Percentiles rank a stretch among this genome's conserved stretches.
These are phyloP conservation scores for Dissophora globulifera DNA, from an alignment of 192 early-diverging fungal species.

Conservation along the genomic window DNA sequence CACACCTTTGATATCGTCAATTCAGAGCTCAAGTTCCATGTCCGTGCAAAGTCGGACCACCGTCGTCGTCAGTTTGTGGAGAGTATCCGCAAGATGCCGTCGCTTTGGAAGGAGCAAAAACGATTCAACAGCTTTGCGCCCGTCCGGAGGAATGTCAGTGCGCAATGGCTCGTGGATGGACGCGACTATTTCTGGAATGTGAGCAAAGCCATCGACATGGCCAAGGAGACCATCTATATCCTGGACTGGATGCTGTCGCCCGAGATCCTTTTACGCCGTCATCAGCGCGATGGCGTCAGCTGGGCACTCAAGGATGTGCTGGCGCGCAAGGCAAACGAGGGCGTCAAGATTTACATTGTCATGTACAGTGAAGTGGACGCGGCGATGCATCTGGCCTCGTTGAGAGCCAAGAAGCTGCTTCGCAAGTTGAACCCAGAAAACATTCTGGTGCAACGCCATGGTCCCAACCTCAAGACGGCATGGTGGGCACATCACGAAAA, in stretches of 20 bases:
- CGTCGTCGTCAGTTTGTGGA: slow-evolving; percentile 70
- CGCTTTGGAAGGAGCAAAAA: slow-evolving; percentile 66
- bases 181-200: slow-evolving; percentile 78
- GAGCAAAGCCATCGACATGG: slow-evolving; percentile 74
- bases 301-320: slow-evolving; percentile 79
- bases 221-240: slow-evolving; percentile 75
- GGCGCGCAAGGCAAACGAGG: slow-evolving; percentile 82
- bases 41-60: slow-evolving; percentile 71
- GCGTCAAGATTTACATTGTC: slow-evolving; percentile 83
- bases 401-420: slow-evolving; percentile 77
- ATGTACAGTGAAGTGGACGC: slow-evolving; percentile 87
- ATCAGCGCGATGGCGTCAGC: slow-evolving; percentile 69
- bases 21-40: slow-evolving; percentile 68
- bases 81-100: slow-evolving; percentile 62
- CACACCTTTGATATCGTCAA: slow-evolving; percentile 68
- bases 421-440: slow-evolving; percentile 72
- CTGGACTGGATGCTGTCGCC: slow-evolving; percentile 83
- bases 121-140: slow-evolving; percentile 82
- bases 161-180: slow-evolving; percentile 81
- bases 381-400: slow-evolving; percentile 75
- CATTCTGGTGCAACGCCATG: slow-evolving; percentile 82
- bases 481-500: slow-evolving; percentile 92
- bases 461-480: slow-evolving; percentile 69
- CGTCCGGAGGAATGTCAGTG: slow-evolving; percentile 65
- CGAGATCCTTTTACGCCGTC: slow-evolving; percentile 76